phyloP scores from a whole-genome alignment of 257 asterid species.

The Solanum habrochaites region DNA sequence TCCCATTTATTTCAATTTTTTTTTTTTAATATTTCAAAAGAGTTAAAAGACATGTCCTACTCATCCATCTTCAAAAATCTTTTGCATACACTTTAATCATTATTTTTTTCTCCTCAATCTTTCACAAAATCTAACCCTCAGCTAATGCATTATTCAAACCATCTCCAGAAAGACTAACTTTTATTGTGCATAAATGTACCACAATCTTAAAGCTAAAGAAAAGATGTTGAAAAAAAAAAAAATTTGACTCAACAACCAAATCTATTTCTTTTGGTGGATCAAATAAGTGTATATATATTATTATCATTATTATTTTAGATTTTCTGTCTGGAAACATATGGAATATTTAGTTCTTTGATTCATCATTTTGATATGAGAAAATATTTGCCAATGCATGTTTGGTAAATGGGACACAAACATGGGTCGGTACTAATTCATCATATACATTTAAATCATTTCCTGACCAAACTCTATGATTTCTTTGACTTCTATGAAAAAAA shows the following conservation, averaged over 20 bases:
- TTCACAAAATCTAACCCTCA: slow-evolving; percentile 1
- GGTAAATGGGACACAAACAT: neutral
- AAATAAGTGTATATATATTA: neutral
- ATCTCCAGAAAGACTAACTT: neutral
- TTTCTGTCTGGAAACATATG: slow-evolving; percentile 1
- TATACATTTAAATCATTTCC: slow-evolving; percentile 2
- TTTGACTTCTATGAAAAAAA: slow-evolving; percentile 3
- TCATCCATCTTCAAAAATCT: slow-evolving; percentile 7
- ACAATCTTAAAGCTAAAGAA: slow-evolving; percentile 10
- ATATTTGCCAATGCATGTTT: slow-evolving; percentile 1
- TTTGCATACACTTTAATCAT: neutral
- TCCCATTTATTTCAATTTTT: neutral
- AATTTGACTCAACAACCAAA: slow-evolving; percentile 15
- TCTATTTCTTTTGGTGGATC: neutral
- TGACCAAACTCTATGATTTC: neutral
- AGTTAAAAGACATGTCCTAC: slow-evolving; percentile 1
- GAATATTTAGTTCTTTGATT: slow-evolving; percentile 16
- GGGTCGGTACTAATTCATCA: neutral
- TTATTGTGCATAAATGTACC: neutral
- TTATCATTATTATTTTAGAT: neutral
- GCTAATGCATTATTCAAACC: neutral
- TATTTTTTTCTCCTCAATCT: neutral
- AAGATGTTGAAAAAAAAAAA: slow-evolving; percentile 1
- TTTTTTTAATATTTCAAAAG: neutral
- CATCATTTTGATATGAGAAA: slow-evolving; percentile 15